phyloP scores from a whole-genome alignment of 2,329 filamentous ascomycete genomes.

The Aspergillus texensis region DNA sequence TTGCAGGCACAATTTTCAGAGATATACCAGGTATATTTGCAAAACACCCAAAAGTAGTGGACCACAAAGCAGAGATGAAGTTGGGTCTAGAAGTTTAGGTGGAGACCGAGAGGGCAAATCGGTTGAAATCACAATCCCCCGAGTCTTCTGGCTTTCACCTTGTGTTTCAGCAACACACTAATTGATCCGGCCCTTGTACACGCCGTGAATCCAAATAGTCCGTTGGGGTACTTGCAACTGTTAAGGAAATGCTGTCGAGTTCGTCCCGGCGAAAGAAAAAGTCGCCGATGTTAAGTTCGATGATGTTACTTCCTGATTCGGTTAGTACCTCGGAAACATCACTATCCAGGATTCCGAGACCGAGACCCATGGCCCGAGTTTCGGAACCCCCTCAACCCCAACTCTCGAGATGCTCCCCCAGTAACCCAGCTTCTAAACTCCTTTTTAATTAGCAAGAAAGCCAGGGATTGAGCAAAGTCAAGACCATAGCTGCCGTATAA shows the following conservation, averaged over 20 bases:
- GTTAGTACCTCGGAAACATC: conserved; percentile 12
- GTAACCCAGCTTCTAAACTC: neutral
- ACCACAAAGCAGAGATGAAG: neutral
- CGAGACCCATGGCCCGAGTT: conserved; percentile 11
- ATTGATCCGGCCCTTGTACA: too few relatives aligned
- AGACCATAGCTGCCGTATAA: neutral
- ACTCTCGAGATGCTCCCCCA: neutral
- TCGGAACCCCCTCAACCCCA: neutral
- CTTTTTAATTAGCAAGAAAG: neutral
- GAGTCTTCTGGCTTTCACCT: neutral
- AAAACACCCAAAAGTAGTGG: too few relatives aligned
- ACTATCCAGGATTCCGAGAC: conserved; percentile 12
- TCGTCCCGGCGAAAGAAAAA: neutral
- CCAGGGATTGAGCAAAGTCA: neutral
- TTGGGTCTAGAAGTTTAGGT: neutral
- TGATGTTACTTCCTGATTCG: neutral
- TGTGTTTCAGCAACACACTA: neutral
- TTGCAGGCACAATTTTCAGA: too few relatives aligned
- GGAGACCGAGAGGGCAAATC: neutral
- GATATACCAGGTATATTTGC: too few relatives aligned
- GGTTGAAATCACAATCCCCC: neutral
- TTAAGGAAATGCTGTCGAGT: neutral
- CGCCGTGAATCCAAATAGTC: too few relatives aligned
- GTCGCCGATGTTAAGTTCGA: neutral
- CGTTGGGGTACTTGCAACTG: too few relatives aligned